These are phyloP conservation scores for Basipetospora chlamydospora DNA, from an alignment of 2,329 filamentous ascomycete species.

Conservation along the genomic window DNA sequence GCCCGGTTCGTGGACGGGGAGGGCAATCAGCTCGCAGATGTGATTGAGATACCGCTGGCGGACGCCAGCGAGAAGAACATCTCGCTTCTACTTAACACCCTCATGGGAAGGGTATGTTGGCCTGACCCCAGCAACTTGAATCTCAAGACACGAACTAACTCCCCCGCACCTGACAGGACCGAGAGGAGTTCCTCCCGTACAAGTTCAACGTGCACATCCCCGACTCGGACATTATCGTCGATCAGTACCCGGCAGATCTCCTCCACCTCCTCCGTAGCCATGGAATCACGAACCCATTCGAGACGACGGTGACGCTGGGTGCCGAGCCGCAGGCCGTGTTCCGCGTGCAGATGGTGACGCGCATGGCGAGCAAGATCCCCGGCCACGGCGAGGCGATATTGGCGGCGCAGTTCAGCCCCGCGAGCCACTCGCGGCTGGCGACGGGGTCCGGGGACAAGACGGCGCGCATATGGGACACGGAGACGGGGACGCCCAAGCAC, in stretches of 20 bases:
- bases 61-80: conserved; percentile 83
- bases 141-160: not conserved
- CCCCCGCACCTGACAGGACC: conserved; percentile 21
- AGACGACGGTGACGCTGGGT: conserved; percentile 38
- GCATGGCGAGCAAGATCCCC: conserved; percentile 75
- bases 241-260: conserved; percentile 41
- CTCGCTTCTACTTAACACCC: conserved; percentile 70
- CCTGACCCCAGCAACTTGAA: not conserved
- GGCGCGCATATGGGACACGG: conserved; percentile 85
- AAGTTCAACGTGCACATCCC: conserved; percentile 46
- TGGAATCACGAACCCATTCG: conserved; percentile 43
- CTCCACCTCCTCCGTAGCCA: conserved; percentile 38
- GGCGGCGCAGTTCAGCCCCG: conserved; percentile 71
- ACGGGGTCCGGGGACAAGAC: conserved; percentile 87
- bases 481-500: conserved; percentile 77
- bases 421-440: conserved; percentile 60
- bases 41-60: conserved; percentile 61
- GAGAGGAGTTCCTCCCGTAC: conserved; percentile 46
- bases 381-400: conserved; percentile 90
- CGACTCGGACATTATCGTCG: conserved; percentile 34
- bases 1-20: conserved; percentile 79
- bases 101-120: conserved; percentile 63
- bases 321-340: conserved; percentile 82
- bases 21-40: conserved; percentile 55
- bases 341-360: conserved; percentile 78